Percentiles rank a stretch among this genome's conserved stretches.
Conservation (phyloP, 148 eudicot genomes). For the Chenopodium formosanum region DNA sequence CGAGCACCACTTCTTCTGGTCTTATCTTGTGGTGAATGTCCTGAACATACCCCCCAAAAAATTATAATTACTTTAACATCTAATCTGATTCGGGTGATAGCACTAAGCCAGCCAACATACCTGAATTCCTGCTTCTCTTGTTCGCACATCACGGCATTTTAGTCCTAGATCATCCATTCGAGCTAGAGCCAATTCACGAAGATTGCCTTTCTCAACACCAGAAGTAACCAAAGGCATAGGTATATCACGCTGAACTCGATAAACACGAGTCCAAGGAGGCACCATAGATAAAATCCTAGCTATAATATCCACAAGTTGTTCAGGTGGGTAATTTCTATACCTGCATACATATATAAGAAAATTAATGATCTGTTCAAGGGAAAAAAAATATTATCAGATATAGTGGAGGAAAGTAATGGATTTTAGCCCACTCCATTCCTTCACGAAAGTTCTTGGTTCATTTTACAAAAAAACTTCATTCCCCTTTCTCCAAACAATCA, state of each 20-base stretch:
- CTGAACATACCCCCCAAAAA: constrained; percentile 33
- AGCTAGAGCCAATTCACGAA: constrained; percentile 95
- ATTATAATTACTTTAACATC: not conserved
- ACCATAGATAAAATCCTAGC: constrained; percentile 94
- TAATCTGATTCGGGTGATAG: not conserved
- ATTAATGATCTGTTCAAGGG: constrained; percentile 7
- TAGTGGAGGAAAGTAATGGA: not conserved
- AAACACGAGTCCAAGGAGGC: constrained; percentile 99
- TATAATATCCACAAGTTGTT: constrained; percentile 96
- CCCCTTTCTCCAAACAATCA: not conserved
- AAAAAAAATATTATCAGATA: not conserved
- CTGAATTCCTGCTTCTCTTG: constrained; percentile 99
- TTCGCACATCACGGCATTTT: constrained; percentile 96
- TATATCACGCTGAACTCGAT: constrained; percentile 97
- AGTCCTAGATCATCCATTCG: constrained; percentile 97
- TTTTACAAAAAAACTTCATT: not conserved
- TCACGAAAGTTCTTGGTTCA: not conserved
- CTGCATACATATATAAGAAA: constrained; percentile 36
- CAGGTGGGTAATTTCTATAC: constrained; percentile 98
- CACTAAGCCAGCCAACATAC: constrained; percentile 31
- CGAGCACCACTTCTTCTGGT: constrained; percentile 95
- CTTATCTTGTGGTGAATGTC: constrained; percentile 94
- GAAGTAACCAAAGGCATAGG: constrained; percentile 99
- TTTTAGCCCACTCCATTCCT: not conserved
- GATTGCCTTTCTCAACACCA: constrained; percentile 99